phyloP scores from a whole-genome alignment of 1,139 yeast genomes.

The Spencermartinsiella ligniputridi region DNA sequence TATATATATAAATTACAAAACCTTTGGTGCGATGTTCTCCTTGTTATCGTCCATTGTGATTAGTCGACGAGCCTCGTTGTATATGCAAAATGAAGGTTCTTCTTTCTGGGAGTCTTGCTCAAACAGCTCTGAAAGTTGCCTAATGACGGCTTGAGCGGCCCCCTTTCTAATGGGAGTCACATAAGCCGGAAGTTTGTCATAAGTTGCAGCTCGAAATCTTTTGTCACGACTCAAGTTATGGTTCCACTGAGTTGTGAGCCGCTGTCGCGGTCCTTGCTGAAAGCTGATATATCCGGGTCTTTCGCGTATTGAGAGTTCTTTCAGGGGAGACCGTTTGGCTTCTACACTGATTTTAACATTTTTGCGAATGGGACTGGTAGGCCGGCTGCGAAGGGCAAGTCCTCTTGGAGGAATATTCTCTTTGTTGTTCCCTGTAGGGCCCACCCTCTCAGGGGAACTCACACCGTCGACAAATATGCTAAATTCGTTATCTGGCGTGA shows the following conservation, averaged over 20 bases:
- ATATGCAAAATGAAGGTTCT: background rate
- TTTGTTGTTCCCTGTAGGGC: background rate
- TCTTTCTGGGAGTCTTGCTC: background rate
- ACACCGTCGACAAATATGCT: background rate
- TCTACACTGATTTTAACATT: too few relatives aligned
- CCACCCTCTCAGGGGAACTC: too few relatives aligned
- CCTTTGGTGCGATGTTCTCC: conserved; percentile 10
- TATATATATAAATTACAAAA: too few relatives aligned
- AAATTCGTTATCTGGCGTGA: background rate
- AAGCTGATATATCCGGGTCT: background rate
- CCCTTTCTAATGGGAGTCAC: conserved; percentile 11
- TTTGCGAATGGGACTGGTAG: too few relatives aligned
- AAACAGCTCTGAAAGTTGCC: background rate
- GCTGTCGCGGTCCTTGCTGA: background rate
- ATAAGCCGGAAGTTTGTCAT: conserved; percentile 6
- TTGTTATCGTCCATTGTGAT: conserved; percentile 8
- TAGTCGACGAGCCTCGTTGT: background rate
- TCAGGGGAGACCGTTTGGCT: background rate
- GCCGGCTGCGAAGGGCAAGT: too few relatives aligned
- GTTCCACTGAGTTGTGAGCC: background rate
- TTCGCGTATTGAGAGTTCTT: background rate
- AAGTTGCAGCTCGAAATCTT: conserved; percentile 1
- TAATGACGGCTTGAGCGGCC: background rate
- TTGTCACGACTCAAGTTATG: background rate
- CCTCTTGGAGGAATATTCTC: background rate